Evolutionary conservation across 805 yeast species (phyloP).

Genomic region (Starmerella cellae): DNA sequence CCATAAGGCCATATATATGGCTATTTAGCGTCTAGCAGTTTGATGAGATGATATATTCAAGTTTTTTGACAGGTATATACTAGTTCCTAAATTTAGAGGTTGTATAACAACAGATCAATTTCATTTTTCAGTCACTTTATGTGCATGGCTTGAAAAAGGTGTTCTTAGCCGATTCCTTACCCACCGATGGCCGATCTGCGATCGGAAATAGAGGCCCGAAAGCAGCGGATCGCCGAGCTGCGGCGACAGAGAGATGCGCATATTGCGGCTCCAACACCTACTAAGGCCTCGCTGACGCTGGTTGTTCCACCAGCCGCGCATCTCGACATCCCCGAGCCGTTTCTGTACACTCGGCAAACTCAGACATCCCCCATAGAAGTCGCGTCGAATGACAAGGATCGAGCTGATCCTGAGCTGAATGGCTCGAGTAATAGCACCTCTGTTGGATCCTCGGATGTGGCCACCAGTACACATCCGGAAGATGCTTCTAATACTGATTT

Average conservation of each 20-base stretch:
- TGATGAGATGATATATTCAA: too few relatives aligned
- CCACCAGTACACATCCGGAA: background rate
- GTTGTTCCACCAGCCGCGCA: background rate
- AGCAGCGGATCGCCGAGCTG: constrained; percentile 39
- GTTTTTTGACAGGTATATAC: too few relatives aligned
- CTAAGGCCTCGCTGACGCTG: background rate
- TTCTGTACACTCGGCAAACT: constrained; percentile 1
- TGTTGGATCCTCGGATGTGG: background rate
- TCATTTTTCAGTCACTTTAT: too few relatives aligned
- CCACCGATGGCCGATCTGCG: constrained; percentile 23
- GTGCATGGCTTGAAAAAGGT: too few relatives aligned
- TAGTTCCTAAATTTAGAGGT: too few relatives aligned
- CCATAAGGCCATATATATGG: too few relatives aligned
- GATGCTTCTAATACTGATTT: background rate
- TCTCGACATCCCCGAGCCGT: constrained; percentile 1
- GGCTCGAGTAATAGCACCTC: too few relatives aligned
- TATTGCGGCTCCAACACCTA: background rate
- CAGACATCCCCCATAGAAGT: constrained; percentile 4
- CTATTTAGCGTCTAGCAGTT: too few relatives aligned
- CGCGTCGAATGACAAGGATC: background rate
- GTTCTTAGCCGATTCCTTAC: background rate
- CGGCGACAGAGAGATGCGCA: constrained; percentile 33
- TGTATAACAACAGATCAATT: too few relatives aligned
- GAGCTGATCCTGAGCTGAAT: background rate
- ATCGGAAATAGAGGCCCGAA: constrained; percentile 41